These are phyloP conservation scores for Hirschioporus abietinus DNA, from an alignment of 768 basidiomycete genomes.

Conservation along the genomic window DNA sequence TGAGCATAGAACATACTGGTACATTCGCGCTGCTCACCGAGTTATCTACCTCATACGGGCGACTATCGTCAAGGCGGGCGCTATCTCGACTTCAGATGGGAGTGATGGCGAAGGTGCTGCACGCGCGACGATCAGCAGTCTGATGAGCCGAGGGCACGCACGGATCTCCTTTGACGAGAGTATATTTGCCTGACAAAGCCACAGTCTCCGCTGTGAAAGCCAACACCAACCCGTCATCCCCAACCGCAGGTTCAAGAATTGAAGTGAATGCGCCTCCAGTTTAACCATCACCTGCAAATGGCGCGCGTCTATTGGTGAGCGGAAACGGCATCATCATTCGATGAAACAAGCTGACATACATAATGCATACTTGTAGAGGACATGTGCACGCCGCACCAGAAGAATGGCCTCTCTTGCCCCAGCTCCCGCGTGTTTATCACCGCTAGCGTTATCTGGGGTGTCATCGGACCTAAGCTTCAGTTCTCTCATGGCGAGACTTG, in stretches of 20 bases:
- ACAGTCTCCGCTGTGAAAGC: too few species aligned
- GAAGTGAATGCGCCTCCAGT: too few species aligned
- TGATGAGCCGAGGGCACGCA: constrained; percentile 1
- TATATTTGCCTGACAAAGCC: too few species aligned
- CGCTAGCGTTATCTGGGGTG: constrained; percentile 23
- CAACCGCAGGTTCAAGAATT: too few species aligned
- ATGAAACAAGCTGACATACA: constrained; percentile 12
- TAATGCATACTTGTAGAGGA: constrained; percentile 11
- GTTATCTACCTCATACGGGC: too few species aligned
- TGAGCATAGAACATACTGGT: too few species aligned
- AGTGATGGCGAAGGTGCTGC: background rate
- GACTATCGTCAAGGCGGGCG: too few species aligned
- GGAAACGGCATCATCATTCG: constrained; percentile 14
- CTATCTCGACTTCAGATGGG: background rate
- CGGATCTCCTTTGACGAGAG: too few species aligned
- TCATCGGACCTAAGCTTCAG: constrained; percentile 21
- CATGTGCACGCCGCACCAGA: constrained; percentile 22
- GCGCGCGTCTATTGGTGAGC: constrained; percentile 13
- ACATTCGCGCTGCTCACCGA: too few species aligned
- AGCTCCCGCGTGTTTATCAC: constrained; percentile 31
- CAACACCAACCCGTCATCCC: too few species aligned
- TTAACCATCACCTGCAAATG: too few species aligned
- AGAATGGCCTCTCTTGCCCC: constrained; percentile 19
- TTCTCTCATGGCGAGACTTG: constrained; percentile 15
- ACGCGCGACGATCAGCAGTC: background rate